These are phyloP conservation scores for Eucalyptus leucophloia DNA, from an alignment of 345 rosid genomes.

Conservation along the genomic window DNA sequence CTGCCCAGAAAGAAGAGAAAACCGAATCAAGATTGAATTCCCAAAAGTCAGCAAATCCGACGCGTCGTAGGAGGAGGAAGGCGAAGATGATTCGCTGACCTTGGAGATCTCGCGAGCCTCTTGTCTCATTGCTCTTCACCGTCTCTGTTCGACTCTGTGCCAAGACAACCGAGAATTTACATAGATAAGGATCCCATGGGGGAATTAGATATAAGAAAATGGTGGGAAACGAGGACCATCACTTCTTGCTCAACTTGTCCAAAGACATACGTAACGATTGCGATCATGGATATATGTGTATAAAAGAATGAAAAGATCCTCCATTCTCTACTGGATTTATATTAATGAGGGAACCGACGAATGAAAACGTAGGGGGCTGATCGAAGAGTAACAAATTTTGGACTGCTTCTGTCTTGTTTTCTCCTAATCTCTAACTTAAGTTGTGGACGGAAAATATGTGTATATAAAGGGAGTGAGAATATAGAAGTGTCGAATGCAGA, in stretches of 20 bases:
- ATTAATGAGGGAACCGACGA: not conserved
- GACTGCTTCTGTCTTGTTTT: not conserved
- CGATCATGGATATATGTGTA: not conserved
- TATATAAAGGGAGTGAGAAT: not conserved
- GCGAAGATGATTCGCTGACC: slow-evolving; percentile 14
- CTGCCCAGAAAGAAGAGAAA: slow-evolving; percentile 9
- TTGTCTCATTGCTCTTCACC: slow-evolving; percentile 17
- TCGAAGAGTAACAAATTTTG: not conserved
- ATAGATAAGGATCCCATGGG: not conserved
- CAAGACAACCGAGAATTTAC: not conserved
- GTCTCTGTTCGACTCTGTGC: not conserved
- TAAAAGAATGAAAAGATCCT: not conserved
- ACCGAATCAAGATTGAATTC: not conserved
- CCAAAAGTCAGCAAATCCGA: not conserved
- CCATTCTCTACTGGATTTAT: not conserved
- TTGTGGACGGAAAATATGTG: not conserved
- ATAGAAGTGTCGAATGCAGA: not conserved
- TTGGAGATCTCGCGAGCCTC: slow-evolving; percentile 40
- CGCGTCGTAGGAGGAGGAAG: not conserved
- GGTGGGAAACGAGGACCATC: not conserved
- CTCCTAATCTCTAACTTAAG: not conserved
- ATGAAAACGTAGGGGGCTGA: not conserved
- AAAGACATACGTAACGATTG: not conserved
- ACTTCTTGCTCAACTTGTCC: not conserved
- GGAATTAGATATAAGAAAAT: not conserved